Evolutionary conservation across 2,329 filamentous ascomycete species (phyloP), one percentile per base, ranked within the genome.

Genomic region (Venturia aucupariae): DNA sequence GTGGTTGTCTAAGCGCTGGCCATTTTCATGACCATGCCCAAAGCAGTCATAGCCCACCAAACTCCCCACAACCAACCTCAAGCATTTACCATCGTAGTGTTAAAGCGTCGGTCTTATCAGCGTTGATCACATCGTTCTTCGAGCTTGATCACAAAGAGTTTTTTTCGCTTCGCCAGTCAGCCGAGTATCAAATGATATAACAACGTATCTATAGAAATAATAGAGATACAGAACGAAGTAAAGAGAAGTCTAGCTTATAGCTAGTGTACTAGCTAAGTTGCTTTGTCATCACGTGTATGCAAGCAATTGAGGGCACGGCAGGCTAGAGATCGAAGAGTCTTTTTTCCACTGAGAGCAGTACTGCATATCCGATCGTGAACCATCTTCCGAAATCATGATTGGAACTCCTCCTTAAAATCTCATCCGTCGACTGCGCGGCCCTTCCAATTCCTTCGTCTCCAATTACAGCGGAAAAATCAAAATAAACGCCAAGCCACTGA

Each of bases 1-100:
- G 51, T 57, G 51, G 51, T 57, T 22, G 51, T 4, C 35, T 57
- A 57, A 57, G 51, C 51, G 51, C 51, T 38, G 51, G 19, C 30
- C 30, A n/a, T 11, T 57, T 27, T 30, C 17, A 3, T 17, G 46
- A 35, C 32, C 32, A 35, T 4, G 4, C 32, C 10, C 32, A 35
- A 35, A 35, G 32, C 32, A 10, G 32, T 35, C 4, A 35, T 4
- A 15, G n/a, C 4, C 51, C 27, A 35, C 51, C 30, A 35, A 35
- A 32, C 13, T 17, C 27, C 17, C 51, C 51, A 32, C 27, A 27
- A 35, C 51, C 51, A 35, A 35, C 51, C 30, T 57, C 27, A 19
- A 35, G n/a, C 15, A 38, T 35, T 35, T 57, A 30, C 27, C 35
- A 6, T n/a, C 17, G 19, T n/a, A 19, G 17, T 17, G 27, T 2